Conservation (phyloP, 805 yeast species). For the Kregervanrija delftensis region DNA sequence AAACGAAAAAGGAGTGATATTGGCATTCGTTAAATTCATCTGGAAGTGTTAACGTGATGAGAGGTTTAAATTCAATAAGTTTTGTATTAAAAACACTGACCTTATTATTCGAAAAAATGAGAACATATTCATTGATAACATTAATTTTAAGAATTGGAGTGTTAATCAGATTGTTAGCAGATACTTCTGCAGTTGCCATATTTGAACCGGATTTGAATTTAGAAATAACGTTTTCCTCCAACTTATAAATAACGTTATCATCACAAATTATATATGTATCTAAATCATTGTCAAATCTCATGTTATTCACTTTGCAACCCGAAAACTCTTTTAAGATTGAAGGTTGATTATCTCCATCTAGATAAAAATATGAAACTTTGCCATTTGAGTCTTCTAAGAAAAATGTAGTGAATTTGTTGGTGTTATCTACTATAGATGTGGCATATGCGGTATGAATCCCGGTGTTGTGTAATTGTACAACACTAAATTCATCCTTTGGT, state of each 20-base stretch:
- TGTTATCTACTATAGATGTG: neutral
- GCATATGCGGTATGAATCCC: neutral
- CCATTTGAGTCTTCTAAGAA: neutral
- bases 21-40: conserved; percentile 15
- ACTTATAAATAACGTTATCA: conserved; percentile 2
- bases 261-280: conserved; percentile 6
- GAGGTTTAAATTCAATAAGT: conserved; percentile 3
- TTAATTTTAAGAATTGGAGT: neutral
- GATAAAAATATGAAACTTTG: neutral
- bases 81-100: conserved; percentile 18
- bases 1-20: conserved; percentile 7
- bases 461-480: neutral
- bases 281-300: conserved; percentile 1
- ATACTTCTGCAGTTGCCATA: conserved; percentile 3
- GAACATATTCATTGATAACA: conserved; percentile 1
- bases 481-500: conserved; percentile 1
- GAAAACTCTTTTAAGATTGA: neutral
- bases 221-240: conserved; percentile 2
- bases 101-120: conserved; percentile 4
- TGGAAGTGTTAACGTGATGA: conserved; percentile 6
- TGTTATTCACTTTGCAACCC: conserved; percentile 5
- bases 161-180: conserved; percentile 3
- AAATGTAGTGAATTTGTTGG: neutral
- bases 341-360: neutral
- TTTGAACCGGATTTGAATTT: neutral